Evolutionary conservation across 441 rosid genomes (phyloP), one percentile per base, ranked within the genome.

Genomic region (Gossypium schwendimanii): DNA sequence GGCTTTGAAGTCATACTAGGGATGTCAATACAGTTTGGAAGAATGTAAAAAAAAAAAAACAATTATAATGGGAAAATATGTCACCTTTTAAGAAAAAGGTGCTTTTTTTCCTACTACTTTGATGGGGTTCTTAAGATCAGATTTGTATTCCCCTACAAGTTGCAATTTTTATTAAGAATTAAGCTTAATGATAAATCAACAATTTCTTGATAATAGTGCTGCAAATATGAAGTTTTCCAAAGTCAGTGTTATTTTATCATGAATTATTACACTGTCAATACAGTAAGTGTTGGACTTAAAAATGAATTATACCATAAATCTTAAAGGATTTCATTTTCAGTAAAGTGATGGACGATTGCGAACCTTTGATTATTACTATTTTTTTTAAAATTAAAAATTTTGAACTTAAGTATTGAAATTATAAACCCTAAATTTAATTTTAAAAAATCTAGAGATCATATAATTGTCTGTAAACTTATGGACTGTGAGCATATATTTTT

Each of bases 1-100:
- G 14, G 55, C 49, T 63, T 59, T 39, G 31, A 62, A 58, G 69
- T 57, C 54, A 71, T 68, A 52, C 59, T 39, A 20, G 10, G 54
- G 31, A 59, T 57, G 49, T 5, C 11, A 76, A 41, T 33, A n/a
- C 67, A 69, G 21, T 36, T 58, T 41, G 4, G 49, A 61, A 8
- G 60, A 41, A 49, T 26, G 18, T n/a, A 1, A 6, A 50, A 41
- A 21, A 45, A n/a, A 6, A 41, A 21, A 45, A 3, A 4, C 6
- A n/a, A 3, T 17, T 28, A n/a, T 21, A 2, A n/a, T 5, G 5
- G 49, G 39, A 55, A 41, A 41, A 44, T 31, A 45, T 41, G 53
- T 45, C 18, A 20, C 14, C 33, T 45, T 50, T 28, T 47, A 20
- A 15, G 53, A 36, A 45, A 52, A 31, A 33, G 1, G 0, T 12